Evolutionary conservation across 257 asterid genomes (phyloP), one percentile per base, ranked within the genome.

Genomic region (Handroanthus guayacan): DNA sequence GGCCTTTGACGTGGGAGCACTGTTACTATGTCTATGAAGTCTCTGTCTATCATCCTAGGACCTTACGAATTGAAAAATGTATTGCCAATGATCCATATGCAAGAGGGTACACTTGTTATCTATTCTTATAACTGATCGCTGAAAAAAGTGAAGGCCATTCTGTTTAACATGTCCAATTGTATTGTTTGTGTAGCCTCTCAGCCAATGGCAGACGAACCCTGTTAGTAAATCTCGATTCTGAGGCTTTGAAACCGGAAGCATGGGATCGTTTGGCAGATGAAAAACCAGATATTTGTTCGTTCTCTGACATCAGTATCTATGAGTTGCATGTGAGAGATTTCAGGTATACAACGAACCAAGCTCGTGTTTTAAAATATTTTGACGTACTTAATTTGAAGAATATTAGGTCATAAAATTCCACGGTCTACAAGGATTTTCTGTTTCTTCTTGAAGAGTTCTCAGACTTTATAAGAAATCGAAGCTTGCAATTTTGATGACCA

Each of bases 241-340:
- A 87, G 81, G 75, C 86, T 64, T 78, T 87, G 79, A 95, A 92
- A 84, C 99, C 99, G 69, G 87, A 92, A 84, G 87, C 87, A 63
- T 95, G 99, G 99, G 92, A 95, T 79, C 44, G 68, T 71, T 87
- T 95, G 81, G 92, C 55, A 69, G 84, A 86, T 71, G 97, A 85
- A 86, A 95, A 95, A 75, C 92, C 94, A 13, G n/a, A 57, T 64
- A 88, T 92, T 76, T 80, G 16, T 82, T 90, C 97, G 48, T 87
- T 91, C 80, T 86, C 94, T 72, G 98, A 95, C 79, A 78, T 87
- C 84, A 95, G 99, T 84, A 83, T 95, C 67, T 95, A 92, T 69
- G 99, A 95, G 89, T 80, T 95, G 88, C 99, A 92, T 79, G 91
- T 95, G 60, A 88, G 99, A 84, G 99, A 95, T 84, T 95, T 95